Conservation (phyloP, 805 yeast species). For the Kuraishia molischiana region DNA sequence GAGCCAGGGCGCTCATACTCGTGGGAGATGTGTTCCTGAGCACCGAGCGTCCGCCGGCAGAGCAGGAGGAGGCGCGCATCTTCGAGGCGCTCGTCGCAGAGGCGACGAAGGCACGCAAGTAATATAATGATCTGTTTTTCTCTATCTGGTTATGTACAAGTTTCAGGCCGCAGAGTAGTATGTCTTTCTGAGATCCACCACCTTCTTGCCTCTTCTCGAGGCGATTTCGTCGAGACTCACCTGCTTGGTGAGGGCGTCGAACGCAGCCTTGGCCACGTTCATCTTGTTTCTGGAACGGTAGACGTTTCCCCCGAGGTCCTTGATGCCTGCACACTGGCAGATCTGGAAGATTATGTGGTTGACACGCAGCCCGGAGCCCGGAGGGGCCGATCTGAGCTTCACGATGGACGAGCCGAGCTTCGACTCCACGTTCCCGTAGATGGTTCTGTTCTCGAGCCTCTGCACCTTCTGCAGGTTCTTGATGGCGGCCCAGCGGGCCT, state of each 20-base stretch:
- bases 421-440: conserved; percentile 72
- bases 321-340: conserved; percentile 89
- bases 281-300: conserved; percentile 88
- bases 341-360: conserved; percentile 85
- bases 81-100: conserved; percentile 92
- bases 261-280: conserved; percentile 86
- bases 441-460: conserved; percentile 85
- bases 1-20: conserved; percentile 71
- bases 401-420: conserved; percentile 84
- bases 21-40: conserved; percentile 62
- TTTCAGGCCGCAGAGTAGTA: conserved; percentile 48
- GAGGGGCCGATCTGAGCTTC: conserved; percentile 76
- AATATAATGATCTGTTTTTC: neutral
- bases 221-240: conserved; percentile 82
- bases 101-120: conserved; percentile 35
- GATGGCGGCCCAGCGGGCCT: conserved; percentile 92
- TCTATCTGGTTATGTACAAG: conserved; percentile 1
- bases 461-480: conserved; percentile 76
- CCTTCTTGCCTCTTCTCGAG: conserved; percentile 85
- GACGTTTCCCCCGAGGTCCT: conserved; percentile 85
- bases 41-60: conserved; percentile 72
- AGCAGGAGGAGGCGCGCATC: conserved; percentile 83
- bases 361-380: conserved; percentile 90
- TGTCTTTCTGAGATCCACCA: conserved; percentile 84
- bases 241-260: conserved; percentile 77